These are phyloP conservation scores for Saccharomyces hybrid DNA, from an alignment of 1,139 yeast genomes.

Conservation along the genomic window DNA sequence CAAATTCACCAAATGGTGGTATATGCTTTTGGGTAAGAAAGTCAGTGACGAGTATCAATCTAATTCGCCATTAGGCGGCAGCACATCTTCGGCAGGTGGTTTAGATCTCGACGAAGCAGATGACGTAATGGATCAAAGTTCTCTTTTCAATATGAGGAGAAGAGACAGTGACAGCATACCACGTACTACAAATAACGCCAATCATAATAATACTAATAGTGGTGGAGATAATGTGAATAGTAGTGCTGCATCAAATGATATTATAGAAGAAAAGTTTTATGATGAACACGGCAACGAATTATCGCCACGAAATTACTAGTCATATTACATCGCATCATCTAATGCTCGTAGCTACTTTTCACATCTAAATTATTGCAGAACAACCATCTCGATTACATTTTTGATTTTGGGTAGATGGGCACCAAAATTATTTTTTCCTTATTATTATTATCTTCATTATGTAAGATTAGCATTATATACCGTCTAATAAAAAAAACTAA, in stretches of 20 bases:
- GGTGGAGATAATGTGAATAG: background rate
- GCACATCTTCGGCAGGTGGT: constrained; percentile 15
- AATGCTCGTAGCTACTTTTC: background rate
- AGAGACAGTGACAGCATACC: constrained; percentile 11
- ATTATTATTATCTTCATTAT: background rate
- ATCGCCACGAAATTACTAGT: constrained; percentile 23
- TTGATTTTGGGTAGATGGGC: background rate
- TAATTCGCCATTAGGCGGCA: constrained; percentile 24
- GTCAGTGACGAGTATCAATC: constrained; percentile 25
- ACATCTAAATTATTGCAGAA: background rate
- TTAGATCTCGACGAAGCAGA: background rate
- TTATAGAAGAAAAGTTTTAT: constrained; percentile 20
- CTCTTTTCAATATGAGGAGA: constrained; percentile 2
- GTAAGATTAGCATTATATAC: background rate
- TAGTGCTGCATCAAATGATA: background rate
- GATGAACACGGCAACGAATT: constrained; percentile 24
- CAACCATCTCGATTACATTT: background rate
- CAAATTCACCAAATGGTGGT: constrained; percentile 27
- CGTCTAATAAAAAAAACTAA: background rate
- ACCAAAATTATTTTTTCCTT: background rate
- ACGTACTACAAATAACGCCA: constrained; percentile 6
- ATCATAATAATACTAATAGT: background rate
- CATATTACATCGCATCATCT: background rate
- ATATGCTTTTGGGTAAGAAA: constrained; percentile 24
- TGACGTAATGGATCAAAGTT: constrained; percentile 2